Evolutionary conservation across 352 stramenopile genomes (phyloP), one percentile per base, ranked within the genome.

Genomic region (Globisporangium acanthophoron): DNA sequence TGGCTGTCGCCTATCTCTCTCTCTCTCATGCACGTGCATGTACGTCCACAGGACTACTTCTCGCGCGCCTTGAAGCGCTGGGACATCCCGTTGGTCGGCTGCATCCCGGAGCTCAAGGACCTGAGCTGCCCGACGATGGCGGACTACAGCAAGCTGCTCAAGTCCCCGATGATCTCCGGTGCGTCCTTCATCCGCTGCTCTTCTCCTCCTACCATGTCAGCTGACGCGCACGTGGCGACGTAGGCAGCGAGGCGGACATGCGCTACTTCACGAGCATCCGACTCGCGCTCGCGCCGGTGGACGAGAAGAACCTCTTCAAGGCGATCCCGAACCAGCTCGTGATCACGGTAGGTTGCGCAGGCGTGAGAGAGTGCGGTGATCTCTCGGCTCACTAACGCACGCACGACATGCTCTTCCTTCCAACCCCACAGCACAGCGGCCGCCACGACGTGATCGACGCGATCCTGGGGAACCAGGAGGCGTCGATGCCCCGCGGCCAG

Each of bases 1-100:
- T 27, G 24, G 24, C 1, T 27, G 24, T 27, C 24, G 24, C 24
- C n/a, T 37, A n/a, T 29, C 6, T 33, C 33, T 24, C 16, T 41
- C 6, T 40, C 16, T 41, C 6, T 40, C 24, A 27, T 27, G 24
- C 24, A 27, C 1, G 24, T 27, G 24, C 24, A 27, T 27, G 24
- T 27, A 27, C 24, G 24, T 27, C 24, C 24, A 27, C 52, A 92
- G 74, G 84, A 96, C 54, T 97, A 97, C 65, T 96, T 96, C 52
- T 74, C 80, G 31, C 85, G 90, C 54, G 89, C 89, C 48, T 60
- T 97, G n/a, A 89, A 93, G 68, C 79, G 84, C 52, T 96, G 87
- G 90, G 85, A 94, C 56, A 65, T 96, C 31, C 88, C 88, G 20
- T 73, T 97, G 8, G 65, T 97, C 15, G 90, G 90, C 24, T 92